A percentile compares a stretch with the other conserved stretches of the same genome.
Evolutionary conservation across 2,329 filamentous ascomycete species (phyloP).

Genomic region (Setomelanomma holmii): DNA sequence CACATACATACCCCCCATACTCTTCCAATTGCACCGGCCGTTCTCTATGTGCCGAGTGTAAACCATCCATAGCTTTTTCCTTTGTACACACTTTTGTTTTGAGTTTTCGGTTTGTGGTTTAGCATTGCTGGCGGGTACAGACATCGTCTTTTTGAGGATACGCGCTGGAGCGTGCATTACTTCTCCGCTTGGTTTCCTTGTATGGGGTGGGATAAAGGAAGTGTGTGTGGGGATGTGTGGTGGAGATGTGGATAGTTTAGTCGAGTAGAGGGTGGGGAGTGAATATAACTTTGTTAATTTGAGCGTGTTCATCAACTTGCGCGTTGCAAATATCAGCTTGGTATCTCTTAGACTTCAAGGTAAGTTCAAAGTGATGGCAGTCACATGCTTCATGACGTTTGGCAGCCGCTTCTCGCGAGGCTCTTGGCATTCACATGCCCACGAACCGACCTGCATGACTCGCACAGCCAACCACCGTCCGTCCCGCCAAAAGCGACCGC

Average conservation of each 20-base stretch:
- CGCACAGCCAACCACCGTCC: constrained; percentile 20
- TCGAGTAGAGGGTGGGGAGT: neutral
- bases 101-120: constrained; percentile 14
- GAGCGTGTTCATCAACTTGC: neutral
- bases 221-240: neutral
- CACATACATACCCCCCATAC: constrained; percentile 32
- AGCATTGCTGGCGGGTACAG: constrained; percentile 41
- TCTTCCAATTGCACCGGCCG: too few relatives aligned
- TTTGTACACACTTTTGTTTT: constrained; percentile 36
- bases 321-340: too few relatives aligned
- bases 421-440: constrained; percentile 39
- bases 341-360: too few relatives aligned
- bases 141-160: constrained; percentile 14
- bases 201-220: neutral
- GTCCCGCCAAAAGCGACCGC: constrained; percentile 22
- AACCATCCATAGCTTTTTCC: constrained; percentile 36
- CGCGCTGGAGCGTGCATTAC: constrained; percentile 29
- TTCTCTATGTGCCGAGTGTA: too few relatives aligned
- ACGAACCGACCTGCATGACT: constrained; percentile 13
- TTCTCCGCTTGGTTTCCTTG: constrained; percentile 7
- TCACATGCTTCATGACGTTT: constrained; percentile 10
- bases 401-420: too few relatives aligned
- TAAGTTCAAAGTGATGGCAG: too few relatives aligned
- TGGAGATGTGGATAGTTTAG: neutral
- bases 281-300: constrained; percentile 8